These are phyloP conservation scores for Botryobasidium botryosum DNA, from an alignment of 768 basidiomycete genomes.

Conservation along the genomic window DNA sequence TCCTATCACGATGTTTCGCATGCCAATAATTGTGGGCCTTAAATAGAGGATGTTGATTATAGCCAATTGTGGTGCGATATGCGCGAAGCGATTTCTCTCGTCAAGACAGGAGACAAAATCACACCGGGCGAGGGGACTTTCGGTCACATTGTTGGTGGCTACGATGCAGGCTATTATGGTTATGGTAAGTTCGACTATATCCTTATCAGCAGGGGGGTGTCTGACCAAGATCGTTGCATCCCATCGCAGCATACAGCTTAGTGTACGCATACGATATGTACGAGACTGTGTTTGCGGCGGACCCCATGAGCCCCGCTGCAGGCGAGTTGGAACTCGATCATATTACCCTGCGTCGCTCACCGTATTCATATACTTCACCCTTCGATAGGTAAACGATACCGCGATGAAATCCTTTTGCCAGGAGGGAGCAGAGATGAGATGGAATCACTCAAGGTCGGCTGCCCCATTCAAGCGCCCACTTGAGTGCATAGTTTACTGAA, in stretches of 20 bases:
- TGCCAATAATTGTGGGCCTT: not conserved
- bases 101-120: constrained; percentile 36
- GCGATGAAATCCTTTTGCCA: constrained; percentile 53
- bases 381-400: constrained; percentile 46
- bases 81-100: constrained; percentile 49
- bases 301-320: constrained; percentile 51
- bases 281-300: constrained; percentile 60
- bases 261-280: constrained; percentile 46
- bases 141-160: constrained; percentile 57
- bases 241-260: constrained; percentile 16
- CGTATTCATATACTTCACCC: not conserved
- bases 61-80: constrained; percentile 67
- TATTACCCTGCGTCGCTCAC: not conserved
- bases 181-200: too few relatives aligned
- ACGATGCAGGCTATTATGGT: constrained; percentile 17
- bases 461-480: not conserved
- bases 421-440: constrained; percentile 70
- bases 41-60: constrained; percentile 43
- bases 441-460: constrained; percentile 50
- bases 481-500: not conserved
- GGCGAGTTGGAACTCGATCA: constrained; percentile 15
- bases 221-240: too few relatives aligned
- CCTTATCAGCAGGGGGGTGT: too few relatives aligned
- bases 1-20: too few relatives aligned
- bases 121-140: constrained; percentile 60